Conservation (phyloP, 2,329 filamentous ascomycete species). For the Teratosphaeria nubilosa region DNA sequence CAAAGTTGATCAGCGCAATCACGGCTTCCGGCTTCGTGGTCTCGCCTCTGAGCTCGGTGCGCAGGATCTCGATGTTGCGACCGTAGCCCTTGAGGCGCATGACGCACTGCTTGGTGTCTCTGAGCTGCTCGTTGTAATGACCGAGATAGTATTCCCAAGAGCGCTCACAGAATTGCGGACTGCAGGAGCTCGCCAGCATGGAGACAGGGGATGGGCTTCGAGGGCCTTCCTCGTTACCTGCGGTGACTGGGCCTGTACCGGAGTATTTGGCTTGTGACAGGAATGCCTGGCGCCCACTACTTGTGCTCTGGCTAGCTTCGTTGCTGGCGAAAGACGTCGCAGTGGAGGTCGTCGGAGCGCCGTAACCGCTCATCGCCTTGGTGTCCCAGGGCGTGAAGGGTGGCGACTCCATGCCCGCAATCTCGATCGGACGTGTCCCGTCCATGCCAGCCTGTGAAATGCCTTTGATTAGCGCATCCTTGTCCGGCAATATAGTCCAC, state of each 20-base stretch:
- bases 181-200: background rate
- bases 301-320: background rate
- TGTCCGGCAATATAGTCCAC: background rate
- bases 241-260: background rate
- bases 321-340: background rate
- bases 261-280: background rate
- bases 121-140: conserved; percentile 21
- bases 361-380: conserved; percentile 9
- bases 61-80: conserved; percentile 17
- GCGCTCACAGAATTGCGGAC: conserved; percentile 15
- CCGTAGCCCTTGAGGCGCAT: conserved; percentile 33
- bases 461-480: background rate
- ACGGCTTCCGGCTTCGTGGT: conserved; percentile 6
- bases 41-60: conserved; percentile 12
- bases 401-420: conserved; percentile 21
- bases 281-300: conserved; percentile 1
- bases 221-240: background rate
- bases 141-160: conserved; percentile 23
- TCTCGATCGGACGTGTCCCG: background rate
- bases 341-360: conserved; percentile 9
- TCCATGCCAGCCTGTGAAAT: background rate
- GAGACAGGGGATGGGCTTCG: background rate
- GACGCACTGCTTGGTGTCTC: conserved; percentile 28
- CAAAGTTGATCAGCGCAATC: conserved; percentile 25
- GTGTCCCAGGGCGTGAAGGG: conserved; percentile 22